phyloP scores from a whole-genome alignment of 805 yeast species.

The Cyberlindnera maritima region DNA sequence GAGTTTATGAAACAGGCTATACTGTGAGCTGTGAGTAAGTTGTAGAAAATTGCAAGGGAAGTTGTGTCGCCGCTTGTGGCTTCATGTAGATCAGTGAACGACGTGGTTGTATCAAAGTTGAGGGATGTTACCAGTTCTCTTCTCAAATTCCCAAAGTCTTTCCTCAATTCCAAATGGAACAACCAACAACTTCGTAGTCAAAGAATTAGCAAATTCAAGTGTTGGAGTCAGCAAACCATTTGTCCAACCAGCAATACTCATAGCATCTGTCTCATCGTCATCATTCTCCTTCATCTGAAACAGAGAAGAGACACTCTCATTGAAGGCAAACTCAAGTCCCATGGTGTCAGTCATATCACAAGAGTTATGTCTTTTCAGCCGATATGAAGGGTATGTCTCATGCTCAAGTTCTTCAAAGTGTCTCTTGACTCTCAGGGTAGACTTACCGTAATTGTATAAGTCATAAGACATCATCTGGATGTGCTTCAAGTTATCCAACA shows the following conservation, averaged over 20 bases:
- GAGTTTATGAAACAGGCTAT: too few species aligned
- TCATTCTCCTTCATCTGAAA: not conserved
- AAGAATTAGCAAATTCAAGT: not conserved
- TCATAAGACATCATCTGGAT: slow-evolving; percentile 26
- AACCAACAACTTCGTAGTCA: not conserved
- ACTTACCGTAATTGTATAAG: slow-evolving; percentile 1
- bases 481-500: slow-evolving; percentile 33
- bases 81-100: not conserved
- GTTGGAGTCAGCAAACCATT: not conserved
- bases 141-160: not conserved
- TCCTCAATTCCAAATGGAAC: slow-evolving; percentile 1
- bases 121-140: not conserved
- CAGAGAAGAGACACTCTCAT: not conserved
- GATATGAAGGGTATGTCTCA: not conserved
- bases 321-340: not conserved
- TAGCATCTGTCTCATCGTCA: not conserved
- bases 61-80: too few species aligned
- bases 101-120: not conserved
- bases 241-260: not conserved
- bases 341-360: not conserved
- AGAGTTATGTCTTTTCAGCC: slow-evolving; percentile 5
- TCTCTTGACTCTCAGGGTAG: slow-evolving; percentile 3
- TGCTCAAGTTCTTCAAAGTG: not conserved
- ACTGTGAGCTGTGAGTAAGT: too few species aligned
- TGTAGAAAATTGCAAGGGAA: too few species aligned